phyloP scores from a whole-genome alignment of 2,329 filamentous ascomycete species.

The Xylariaceae sp. region DNA sequence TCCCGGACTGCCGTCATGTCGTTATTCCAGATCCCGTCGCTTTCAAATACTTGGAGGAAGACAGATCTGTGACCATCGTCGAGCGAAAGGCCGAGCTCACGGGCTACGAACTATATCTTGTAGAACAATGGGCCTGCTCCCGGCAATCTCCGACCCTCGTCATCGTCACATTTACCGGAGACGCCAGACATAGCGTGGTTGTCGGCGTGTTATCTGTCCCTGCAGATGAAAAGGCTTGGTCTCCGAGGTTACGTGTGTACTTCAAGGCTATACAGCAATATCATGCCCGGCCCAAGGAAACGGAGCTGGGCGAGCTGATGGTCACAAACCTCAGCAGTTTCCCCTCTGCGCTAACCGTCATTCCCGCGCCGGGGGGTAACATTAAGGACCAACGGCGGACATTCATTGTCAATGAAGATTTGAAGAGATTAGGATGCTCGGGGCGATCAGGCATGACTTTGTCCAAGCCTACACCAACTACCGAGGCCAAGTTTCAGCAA shows the following conservation, averaged over 20 bases:
- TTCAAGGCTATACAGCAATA: conserved; percentile 83
- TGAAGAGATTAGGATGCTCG: conserved; percentile 90
- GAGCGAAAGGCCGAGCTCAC: conserved; percentile 67
- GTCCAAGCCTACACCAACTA: conserved; percentile 72
- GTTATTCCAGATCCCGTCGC: conserved; percentile 60
- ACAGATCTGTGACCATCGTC: conserved; percentile 71
- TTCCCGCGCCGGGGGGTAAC: conserved; percentile 83
- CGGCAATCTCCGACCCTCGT: conserved; percentile 85
- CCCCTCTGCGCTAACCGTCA: conserved; percentile 88
- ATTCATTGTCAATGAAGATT: conserved; percentile 91
- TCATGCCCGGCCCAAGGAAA: conserved; percentile 81
- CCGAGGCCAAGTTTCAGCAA: conserved; percentile 86
- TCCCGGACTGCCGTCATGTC: conserved; percentile 41
- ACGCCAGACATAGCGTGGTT: conserved; percentile 72
- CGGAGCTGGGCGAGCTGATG: conserved; percentile 80
- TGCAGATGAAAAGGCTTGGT: conserved; percentile 76
- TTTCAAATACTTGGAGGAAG: conserved; percentile 77
- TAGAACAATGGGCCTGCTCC: conserved; percentile 98
- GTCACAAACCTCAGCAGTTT: conserved; percentile 92
- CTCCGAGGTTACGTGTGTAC: conserved; percentile 73
- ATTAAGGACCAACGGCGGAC: conserved; percentile 73
- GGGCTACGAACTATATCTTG: conserved; percentile 90
- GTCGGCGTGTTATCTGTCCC: conserved; percentile 82
- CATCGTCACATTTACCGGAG: conserved; percentile 90
- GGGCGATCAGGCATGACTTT: conserved; percentile 84